Percentiles rank a stretch among this genome's conserved stretches.
Evolutionary conservation across 2,329 filamentous ascomycete species (phyloP).

Genomic region (Plectosphaerella cucumerina): DNA sequence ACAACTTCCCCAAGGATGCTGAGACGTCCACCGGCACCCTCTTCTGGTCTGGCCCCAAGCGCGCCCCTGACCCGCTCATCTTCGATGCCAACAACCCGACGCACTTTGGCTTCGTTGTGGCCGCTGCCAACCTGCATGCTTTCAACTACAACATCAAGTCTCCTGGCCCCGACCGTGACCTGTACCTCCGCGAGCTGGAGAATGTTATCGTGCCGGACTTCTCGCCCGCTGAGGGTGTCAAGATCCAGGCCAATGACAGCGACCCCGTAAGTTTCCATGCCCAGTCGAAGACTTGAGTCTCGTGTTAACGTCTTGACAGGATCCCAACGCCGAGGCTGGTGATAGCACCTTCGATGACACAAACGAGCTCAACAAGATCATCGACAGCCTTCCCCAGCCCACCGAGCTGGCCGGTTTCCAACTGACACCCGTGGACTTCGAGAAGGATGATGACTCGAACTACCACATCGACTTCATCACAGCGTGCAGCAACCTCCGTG

Average conservation of each 20-base stretch:
- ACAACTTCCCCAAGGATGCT: constrained; percentile 96
- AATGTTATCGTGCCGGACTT: constrained; percentile 97
- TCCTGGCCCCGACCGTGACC: constrained; percentile 64
- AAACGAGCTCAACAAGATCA: constrained; percentile 70
- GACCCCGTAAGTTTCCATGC: constrained; percentile 61
- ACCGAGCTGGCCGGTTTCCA: constrained; percentile 84
- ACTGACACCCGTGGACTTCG: constrained; percentile 88
- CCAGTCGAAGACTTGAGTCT: background rate
- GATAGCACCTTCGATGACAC: constrained; percentile 61
- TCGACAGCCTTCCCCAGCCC: constrained; percentile 68
- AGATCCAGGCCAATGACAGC: constrained; percentile 94
- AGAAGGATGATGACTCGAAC: constrained; percentile 98
- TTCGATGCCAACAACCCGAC: constrained; percentile 83
- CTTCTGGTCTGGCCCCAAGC: constrained; percentile 99
- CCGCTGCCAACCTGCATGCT: constrained; percentile 87
- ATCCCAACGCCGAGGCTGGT: constrained; percentile 68
- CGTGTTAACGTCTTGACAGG: constrained; percentile 37
- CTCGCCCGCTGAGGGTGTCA: constrained; percentile 81
- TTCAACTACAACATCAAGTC: constrained; percentile 98
- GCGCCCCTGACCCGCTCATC: constrained; percentile 84
- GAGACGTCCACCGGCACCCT: constrained; percentile 81
- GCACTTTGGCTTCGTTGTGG: constrained; percentile 82
- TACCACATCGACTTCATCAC: constrained; percentile 99
- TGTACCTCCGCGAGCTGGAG: constrained; percentile 77
- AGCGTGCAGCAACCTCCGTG: constrained; percentile 90